Evolutionary conservation across 192 early-diverging fungal species (phyloP), one percentile per base, ranked within the genome.

Genomic region (Lunasporangiospora selenospora): DNA sequence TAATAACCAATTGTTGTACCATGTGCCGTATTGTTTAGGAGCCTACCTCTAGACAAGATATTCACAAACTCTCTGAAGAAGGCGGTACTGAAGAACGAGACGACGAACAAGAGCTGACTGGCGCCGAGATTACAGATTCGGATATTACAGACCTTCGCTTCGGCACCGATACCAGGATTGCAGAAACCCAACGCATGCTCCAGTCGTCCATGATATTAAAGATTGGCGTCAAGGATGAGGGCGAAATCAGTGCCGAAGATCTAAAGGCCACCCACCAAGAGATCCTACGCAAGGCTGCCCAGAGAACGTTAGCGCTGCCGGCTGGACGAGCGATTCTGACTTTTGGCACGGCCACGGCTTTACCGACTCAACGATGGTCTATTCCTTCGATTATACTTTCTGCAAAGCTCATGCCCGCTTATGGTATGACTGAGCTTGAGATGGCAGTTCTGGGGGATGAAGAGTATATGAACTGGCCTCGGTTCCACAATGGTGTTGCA

Each of bases 401-500:
- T 13, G 89, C 83, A 4, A 88, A 86, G 27, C 73, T 97, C 13
- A 71, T 88, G 7, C 93, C 93, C 0, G 40, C 83, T 19, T 85
- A 83, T 38, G 65, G 84, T 6, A 64, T 80, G 13, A 86, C 89
- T 19, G 66, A 81, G 23, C 51, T 85, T 8, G 87, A 89, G 32
- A 41, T 77, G 1, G 42, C 51, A 16, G 38, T 62, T 4, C 19
- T 81, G 33, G 58, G 65, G 1, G 41, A 77, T 7, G 71, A 82
- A 3, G 71, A 85, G 10, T 58, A 81, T 23, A 32, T 86, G 18
- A 80, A 85, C 53, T 97, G 95, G 95, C 88, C 94, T 3, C 77
- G 88, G 19, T 98, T 98, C 58, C 94, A 98, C 69, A 88, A 90
- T 50, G 96, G 95, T 3, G 94, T 93, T 1, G 87, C 92, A 19